Percentiles rank a stretch among this genome's conserved stretches.
Conservation (phyloP, 2,329 filamentous ascomycete species). For the Arachnomyces sp. region DNA sequence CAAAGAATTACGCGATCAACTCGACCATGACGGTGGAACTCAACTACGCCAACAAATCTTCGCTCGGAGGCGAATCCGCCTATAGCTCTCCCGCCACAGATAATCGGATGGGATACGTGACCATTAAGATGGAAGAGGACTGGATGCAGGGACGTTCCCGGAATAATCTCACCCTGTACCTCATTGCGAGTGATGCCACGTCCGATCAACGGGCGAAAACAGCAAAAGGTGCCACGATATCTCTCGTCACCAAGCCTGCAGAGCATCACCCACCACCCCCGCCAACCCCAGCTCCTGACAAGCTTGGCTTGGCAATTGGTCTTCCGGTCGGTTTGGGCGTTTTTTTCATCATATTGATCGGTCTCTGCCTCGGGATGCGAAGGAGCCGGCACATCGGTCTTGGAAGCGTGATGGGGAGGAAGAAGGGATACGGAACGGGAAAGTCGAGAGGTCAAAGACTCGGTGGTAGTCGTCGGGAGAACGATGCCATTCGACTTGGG, state of each 20-base stretch:
- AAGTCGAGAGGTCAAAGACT: conserved; percentile 31
- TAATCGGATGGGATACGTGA: conserved; percentile 33
- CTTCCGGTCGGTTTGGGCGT: conserved; percentile 34
- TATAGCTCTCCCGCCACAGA: conserved; percentile 29
- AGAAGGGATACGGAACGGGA: conserved; percentile 30
- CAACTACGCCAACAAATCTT: conserved; percentile 26
- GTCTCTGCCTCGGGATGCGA: conserved; percentile 35
- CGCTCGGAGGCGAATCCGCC: conserved; percentile 24
- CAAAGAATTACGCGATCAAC: conserved; percentile 25
- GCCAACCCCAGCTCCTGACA: conserved; percentile 20
- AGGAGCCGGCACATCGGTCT: conserved; percentile 31
- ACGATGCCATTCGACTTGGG: conserved; percentile 21
- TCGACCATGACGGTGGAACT: conserved; percentile 26
- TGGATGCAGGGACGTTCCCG: conserved; percentile 33
- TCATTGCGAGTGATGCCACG: conserved; percentile 24
- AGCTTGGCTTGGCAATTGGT: conserved; percentile 33
- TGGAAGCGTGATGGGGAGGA: conserved; percentile 28
- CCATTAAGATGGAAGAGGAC: conserved; percentile 30
- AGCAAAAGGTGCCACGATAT: conserved; percentile 30
- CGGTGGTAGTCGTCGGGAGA: conserved; percentile 18
- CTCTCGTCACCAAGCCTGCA: conserved; percentile 25
- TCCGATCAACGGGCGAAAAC: conserved; percentile 18
- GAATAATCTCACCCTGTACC: conserved; percentile 32
- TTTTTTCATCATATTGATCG: conserved; percentile 29
- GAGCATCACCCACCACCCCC: conserved; percentile 29